Evolutionary conservation across 192 early-diverging fungal genomes (phyloP), one percentile per base, ranked within the genome.

Genomic region (Entophlyctis helioformis): DNA sequence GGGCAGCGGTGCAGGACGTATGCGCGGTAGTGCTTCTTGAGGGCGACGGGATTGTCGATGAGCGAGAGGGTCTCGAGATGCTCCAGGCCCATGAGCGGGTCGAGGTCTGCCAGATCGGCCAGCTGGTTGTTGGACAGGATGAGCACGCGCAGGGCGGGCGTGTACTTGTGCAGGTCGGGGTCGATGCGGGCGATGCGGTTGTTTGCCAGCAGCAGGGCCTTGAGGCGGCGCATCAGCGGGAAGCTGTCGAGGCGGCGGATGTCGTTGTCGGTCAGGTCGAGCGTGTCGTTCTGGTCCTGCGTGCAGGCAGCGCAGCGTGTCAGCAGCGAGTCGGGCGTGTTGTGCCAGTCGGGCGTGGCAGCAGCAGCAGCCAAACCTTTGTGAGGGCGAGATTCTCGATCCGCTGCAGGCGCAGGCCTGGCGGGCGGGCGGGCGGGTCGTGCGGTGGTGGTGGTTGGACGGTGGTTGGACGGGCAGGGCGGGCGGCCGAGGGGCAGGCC

Each of bases 331-430:
- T 9, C 8, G 9, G 21, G 11, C 22, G 7, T 9, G n/a, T 9
- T 18, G 16, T 15, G 32, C 18, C 11, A 15, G 16, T 18, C 33
- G 22, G 29, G 16, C 18, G 29, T 32, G 34, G 11, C 5, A 26
- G 6, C 11, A 20, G 18, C 37, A 13, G n/a, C 2, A 15, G 43
- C n/a, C 48, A 28, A 61, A 87, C 86, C 74, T 88, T 92, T 21
- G 93, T 88, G 15, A 85, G 83, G 27, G 89, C 85, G 13, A 99
- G 69, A 64, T 99, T 97, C 64, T 99, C 96, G 48, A 99, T 87
- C 48, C 72, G 59, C 35, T 85, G 72, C 21, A 97, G 91, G 53
- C 89, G 86, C 46, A 83, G 74, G 42, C 78, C 84, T n/a, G n/a
- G n/a, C n/a, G n/a, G n/a, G n/a, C n/a, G n/a, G n/a, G n/a, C n/a